Evolutionary conservation across 1,284 basidiomycete genomes (phyloP).

Genomic region (Uromyces viciae-fabae): DNA sequence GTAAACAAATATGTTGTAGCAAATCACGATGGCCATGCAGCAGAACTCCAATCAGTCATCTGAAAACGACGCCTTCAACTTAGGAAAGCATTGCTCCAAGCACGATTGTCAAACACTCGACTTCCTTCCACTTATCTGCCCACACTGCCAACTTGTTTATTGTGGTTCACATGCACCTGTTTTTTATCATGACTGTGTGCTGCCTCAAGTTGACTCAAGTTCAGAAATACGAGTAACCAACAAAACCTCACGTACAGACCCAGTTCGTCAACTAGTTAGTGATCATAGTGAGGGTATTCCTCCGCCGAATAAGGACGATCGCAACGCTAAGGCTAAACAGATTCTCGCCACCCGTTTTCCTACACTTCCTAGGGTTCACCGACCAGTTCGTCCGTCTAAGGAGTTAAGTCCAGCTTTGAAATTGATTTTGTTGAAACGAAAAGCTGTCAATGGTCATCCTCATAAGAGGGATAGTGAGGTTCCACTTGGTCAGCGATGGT

Average conservation of each 20-base stretch:
- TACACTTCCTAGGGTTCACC: background rate
- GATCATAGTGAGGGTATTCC: background rate
- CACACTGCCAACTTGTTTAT: slow-evolving; percentile 18
- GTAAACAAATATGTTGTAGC: too few relatives aligned
- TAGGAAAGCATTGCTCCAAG: slow-evolving; percentile 35
- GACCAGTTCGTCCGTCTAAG: slow-evolving; percentile 7
- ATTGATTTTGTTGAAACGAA: slow-evolving; percentile 29
- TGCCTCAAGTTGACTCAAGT: background rate
- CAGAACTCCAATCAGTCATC: background rate
- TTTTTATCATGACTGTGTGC: slow-evolving; percentile 30
- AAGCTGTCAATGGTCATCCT: slow-evolving; percentile 37
- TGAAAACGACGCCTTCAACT: slow-evolving; percentile 12
- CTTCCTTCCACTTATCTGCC: slow-evolving; percentile 37
- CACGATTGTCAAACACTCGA: slow-evolving; percentile 23
- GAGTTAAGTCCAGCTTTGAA: slow-evolving; percentile 29
- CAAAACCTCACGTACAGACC: background rate
- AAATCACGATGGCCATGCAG: background rate
- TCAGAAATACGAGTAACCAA: background rate
- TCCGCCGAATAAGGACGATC: background rate
- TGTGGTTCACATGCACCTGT: slow-evolving; percentile 26
- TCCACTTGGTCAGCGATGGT: slow-evolving; percentile 31
- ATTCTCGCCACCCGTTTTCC: slow-evolving; percentile 37
- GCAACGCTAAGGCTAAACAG: slow-evolving; percentile 24
- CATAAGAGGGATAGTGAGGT: slow-evolving; percentile 40
- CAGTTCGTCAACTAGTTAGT: slow-evolving; percentile 14